Base-by-base conservation (phyloP, 108 stramenopile genomes). In the Cyclotella cryptica region DNA sequence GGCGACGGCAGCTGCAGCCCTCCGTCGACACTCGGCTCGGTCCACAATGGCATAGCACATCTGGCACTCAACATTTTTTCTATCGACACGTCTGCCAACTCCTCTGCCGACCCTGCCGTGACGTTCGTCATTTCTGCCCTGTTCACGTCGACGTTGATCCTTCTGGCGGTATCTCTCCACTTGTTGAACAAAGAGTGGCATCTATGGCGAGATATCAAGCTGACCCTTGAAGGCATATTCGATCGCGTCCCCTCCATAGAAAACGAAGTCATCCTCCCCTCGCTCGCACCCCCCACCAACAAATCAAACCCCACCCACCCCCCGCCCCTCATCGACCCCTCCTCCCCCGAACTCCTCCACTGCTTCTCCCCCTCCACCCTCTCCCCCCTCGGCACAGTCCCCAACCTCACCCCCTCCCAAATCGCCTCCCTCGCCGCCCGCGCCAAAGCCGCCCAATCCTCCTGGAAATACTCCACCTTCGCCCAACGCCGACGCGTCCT, bases 321-420 rank as follows among this genome's bases (percentile, higher is more conserved):
- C 19, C 64, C 61, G 12, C 11, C 69, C 10, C 72, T 87, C 6
- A 18, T 87, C 60, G 85, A 96, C 66, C 76, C 82, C 8, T 63
- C 70, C 35, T 74, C 85, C 10, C 92, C 90, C 18, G 75, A 79
- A 21, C 61, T 86, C 41, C 69, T 98, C 39, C 94, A 96, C 62
- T 98, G 97, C 82, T 97, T 67, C 84, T 96, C 97, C 67, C 98
- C 98, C 7, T 88, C 96, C 29, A 98, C 98, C 26, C 83, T 86
- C 44, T 81, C 90, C 72, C 51, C 70, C 51, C 77, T 99, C 15
- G 98, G 98, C 17, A 83, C 92, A 24, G 92, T 97, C 27, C 73
- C 83, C 59, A 95, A 88, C 75, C 97, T 96, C 88, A 78, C 88
- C 1, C 71, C 92, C 39, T 77, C 75, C 14, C 84, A 96, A 53